Conservation (phyloP, 2,329 filamentous ascomycete genomes). For the Aspergillus fischeri region DNA sequence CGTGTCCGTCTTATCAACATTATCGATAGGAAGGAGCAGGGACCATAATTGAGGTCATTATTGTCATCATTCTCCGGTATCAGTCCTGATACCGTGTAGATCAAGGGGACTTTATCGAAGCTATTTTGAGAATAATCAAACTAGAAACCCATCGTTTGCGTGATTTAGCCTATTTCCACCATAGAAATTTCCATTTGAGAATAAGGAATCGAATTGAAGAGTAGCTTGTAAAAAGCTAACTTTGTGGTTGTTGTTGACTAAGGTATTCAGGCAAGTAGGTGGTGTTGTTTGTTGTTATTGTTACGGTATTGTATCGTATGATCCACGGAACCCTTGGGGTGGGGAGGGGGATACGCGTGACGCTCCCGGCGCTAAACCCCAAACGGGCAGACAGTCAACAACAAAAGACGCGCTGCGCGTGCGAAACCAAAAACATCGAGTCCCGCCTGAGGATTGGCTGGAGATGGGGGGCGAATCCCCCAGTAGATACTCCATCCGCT, state of each 20-base stretch:
- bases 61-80: neutral
- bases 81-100: neutral
- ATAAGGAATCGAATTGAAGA: neutral
- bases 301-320: slow-evolving; percentile 11
- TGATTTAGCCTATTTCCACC: neutral
- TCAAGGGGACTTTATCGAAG: neutral
- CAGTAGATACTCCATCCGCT: slow-evolving; percentile 2
- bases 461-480: neutral
- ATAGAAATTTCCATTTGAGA: neutral
- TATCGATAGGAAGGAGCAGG: slow-evolving; percentile 13
- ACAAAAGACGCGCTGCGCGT: slow-evolving; percentile 31
- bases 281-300: neutral
- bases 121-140: neutral
- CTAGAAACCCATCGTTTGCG: neutral
- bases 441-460: slow-evolving; percentile 15
- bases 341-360: slow-evolving; percentile 21
- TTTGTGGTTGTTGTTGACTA: neutral
- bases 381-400: slow-evolving; percentile 21
- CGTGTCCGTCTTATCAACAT: slow-evolving; percentile 15
- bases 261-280: neutral
- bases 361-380: slow-evolving; percentile 23
- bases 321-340: slow-evolving; percentile 5
- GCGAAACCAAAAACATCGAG: slow-evolving; percentile 14
- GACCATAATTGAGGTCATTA: neutral
- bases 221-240: too few relatives aligned